Conservation (phyloP, 73 alveolate genomes). For the Durusdinium trenchii region DNA sequence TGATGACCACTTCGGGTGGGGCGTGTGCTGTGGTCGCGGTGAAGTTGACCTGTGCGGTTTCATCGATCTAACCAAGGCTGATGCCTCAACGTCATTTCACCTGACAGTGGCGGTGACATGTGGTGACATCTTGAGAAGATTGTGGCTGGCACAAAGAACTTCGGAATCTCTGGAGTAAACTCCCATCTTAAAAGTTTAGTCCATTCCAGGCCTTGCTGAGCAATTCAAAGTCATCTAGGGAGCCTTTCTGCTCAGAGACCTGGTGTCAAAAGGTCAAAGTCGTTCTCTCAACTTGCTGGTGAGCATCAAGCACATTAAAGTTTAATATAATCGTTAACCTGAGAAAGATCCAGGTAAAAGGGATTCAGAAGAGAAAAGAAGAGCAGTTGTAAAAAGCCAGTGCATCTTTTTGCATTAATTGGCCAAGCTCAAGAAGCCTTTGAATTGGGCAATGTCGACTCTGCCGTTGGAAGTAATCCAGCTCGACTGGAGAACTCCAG, state of each 20-base stretch:
- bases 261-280: neutral
- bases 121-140: too few species aligned
- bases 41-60: conserved; percentile 63
- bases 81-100: too few species aligned
- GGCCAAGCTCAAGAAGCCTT: too few species aligned
- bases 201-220: conserved; percentile 41
- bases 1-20: conserved; percentile 74
- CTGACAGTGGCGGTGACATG: too few species aligned
- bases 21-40: conserved; percentile 24
- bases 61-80: too few species aligned
- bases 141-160: too few species aligned
- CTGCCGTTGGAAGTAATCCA: conserved; percentile 12
- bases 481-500: conserved; percentile 62
- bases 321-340: neutral
- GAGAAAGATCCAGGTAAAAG: neutral
- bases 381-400: neutral
- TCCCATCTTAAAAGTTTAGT: too few species aligned
- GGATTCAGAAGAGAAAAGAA: neutral
- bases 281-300: neutral
- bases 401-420: too few species aligned
- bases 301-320: neutral
- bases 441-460: too few species aligned
- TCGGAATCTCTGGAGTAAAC: too few species aligned
- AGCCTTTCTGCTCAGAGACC: conserved; percentile 76
- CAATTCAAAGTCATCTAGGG: conserved; percentile 67